Percentiles rank a stretch among this genome's conserved stretches.
Conservation (phyloP, 306 rosid species). For the Glycine latifolia region DNA sequence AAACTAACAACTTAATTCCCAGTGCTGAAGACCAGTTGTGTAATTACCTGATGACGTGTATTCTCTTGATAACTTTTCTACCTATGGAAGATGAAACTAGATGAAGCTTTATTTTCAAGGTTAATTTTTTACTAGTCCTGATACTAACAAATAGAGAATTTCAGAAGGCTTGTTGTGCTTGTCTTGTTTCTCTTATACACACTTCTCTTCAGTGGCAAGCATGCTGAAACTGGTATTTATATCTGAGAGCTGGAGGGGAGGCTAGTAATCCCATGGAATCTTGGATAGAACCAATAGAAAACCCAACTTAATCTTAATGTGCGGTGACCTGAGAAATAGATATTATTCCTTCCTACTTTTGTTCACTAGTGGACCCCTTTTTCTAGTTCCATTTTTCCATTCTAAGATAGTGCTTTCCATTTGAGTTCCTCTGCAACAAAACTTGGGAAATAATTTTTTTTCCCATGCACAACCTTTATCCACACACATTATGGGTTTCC, state of each 20-base stretch:
- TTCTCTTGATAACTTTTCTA: not conserved
- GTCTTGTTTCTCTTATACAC: conserved; percentile 48
- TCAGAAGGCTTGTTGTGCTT: conserved; percentile 43
- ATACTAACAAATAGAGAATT: conserved; percentile 40
- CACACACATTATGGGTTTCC: conserved; percentile 39
- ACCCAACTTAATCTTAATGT: conserved; percentile 50
- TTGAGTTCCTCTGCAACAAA: conserved; percentile 48
- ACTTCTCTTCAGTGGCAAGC: conserved; percentile 55
- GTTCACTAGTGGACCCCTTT: conserved; percentile 56
- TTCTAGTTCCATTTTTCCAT: conserved; percentile 53
- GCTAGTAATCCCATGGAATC: conserved; percentile 55
- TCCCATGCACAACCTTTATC: conserved; percentile 35
- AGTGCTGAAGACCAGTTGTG: conserved; percentile 34
- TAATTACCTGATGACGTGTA: conserved; percentile 42
- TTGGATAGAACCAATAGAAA: conserved; percentile 60
- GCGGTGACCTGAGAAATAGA: conserved; percentile 67
- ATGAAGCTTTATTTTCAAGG: conserved; percentile 46
- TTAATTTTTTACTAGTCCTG: not conserved
- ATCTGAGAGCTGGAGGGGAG: conserved; percentile 41
- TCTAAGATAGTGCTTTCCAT: conserved; percentile 50
- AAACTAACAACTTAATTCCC: conserved; percentile 24
- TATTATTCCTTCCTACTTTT: conserved; percentile 69
- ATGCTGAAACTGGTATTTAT: conserved; percentile 59
- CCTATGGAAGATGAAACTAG: conserved; percentile 47
- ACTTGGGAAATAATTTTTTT: conserved; percentile 9